Evolutionary conservation across 1,139 yeast species (phyloP), one percentile per base, ranked within the genome.

Genomic region (Hansenula sp.): DNA sequence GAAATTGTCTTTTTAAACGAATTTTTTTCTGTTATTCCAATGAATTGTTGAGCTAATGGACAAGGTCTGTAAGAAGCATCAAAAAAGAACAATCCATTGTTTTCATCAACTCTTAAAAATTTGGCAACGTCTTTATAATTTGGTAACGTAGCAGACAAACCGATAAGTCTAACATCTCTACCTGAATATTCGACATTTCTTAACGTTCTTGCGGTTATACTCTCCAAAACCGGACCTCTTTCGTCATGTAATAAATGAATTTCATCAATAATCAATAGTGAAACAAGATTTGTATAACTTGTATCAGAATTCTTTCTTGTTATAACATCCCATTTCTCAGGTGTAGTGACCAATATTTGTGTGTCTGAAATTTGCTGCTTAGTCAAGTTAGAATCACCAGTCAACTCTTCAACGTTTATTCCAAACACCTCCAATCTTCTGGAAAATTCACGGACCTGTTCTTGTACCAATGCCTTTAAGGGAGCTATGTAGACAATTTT

Each of bases 261-360:
- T 62, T 92, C 98, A 68, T 92, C 98, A 41, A 92, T 80, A 29
- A 92, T 84, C n/a, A 92, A 65, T 13, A 92, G 68, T 36, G 77
- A 73, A 1, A 88, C 94, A 3, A 80, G 64, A 33, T 73, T 71
- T 0, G 82, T 75, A 49, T 79, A 82, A 5, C 82, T 74, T 1
- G 73, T 64, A 44, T 84, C 90, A 9, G 79, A 69, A 33, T 73
- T 71, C 53, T 90, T 90, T 63, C 97, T 73, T 1, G 97, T 90
- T 19, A 90, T 82, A 25, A 92, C 89, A 64, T 92, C 98, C 97
- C 98, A 92, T 58, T 92, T 92, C 57, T 88, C 96, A 0, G 96
- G 96, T 0, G 98, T 92, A 0, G 97, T 88, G 3, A 92, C 95
- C 41, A 92, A 69, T 29, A 92, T 66, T 55, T 92, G 96, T 0